phyloP scores from a whole-genome alignment of 2,329 filamentous ascomycete genomes.

The Sarocladium strictum region DNA sequence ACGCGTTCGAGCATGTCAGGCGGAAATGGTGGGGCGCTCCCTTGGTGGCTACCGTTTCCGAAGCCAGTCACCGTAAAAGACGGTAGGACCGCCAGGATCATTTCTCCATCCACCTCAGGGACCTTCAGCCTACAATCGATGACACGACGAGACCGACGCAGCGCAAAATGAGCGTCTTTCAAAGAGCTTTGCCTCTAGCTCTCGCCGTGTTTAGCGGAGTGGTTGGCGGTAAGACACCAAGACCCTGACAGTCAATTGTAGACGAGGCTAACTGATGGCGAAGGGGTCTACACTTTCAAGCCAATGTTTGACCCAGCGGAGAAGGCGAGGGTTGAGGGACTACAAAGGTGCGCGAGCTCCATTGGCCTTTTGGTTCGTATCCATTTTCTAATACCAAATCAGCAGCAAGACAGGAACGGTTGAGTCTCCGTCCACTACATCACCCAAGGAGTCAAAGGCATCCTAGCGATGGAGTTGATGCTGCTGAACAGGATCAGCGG shows the following conservation, averaged over 20 bases:
- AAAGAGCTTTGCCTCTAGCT: conserved; percentile 27
- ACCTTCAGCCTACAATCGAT: background rate
- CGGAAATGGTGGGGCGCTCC: conserved; percentile 6
- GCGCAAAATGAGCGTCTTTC: conserved; percentile 26
- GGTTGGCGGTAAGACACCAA: conserved; percentile 24
- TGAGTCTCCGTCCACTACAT: no score
- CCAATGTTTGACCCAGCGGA: conserved; percentile 22
- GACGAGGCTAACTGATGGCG: conserved; percentile 7
- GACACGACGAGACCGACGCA: background rate
- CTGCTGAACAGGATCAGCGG: no score
- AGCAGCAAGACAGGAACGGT: no score
- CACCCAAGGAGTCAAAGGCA: no score
- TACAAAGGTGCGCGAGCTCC: background rate
- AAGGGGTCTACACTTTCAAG: conserved; percentile 32
- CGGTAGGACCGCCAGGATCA: background rate
- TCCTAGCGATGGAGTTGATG: no score
- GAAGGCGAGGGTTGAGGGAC: background rate
- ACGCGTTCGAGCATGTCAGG: conserved; percentile 1
- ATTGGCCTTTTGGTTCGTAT: background rate
- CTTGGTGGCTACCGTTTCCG: background rate
- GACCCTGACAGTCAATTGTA: background rate
- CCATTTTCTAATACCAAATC: no score
- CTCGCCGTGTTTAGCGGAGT: conserved; percentile 31
- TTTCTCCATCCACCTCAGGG: background rate
- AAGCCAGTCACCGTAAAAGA: background rate